Conservation (phyloP, 805 yeast species). For the Yamadazyma olivae region DNA sequence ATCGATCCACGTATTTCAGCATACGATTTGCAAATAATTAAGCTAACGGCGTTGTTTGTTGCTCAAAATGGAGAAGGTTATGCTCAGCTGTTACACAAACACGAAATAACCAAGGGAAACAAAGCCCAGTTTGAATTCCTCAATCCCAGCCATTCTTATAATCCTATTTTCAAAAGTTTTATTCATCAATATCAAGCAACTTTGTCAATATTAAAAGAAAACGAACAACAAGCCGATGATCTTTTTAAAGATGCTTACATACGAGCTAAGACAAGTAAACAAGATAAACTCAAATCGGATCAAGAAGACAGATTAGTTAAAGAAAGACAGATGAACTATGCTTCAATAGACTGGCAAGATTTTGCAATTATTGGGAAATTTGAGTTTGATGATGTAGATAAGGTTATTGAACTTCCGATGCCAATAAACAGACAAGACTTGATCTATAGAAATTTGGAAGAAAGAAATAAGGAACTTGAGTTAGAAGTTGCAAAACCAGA, state of each 20-base stretch:
- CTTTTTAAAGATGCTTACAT: slow-evolving; percentile 46
- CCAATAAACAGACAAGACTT: slow-evolving; percentile 61
- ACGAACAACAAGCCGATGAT: slow-evolving; percentile 16
- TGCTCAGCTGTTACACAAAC: slow-evolving; percentile 25
- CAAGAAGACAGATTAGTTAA: slow-evolving; percentile 31
- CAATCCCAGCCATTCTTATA: slow-evolving; percentile 54
- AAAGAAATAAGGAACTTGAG: slow-evolving; percentile 36
- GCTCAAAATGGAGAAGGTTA: slow-evolving; percentile 57
- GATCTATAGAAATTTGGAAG: slow-evolving; percentile 57
- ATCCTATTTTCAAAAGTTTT: slow-evolving; percentile 47
- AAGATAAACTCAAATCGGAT: slow-evolving; percentile 26
- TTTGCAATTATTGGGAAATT: slow-evolving; percentile 70
- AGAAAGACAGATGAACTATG: slow-evolving; percentile 50
- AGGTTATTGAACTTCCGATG: slow-evolving; percentile 49
- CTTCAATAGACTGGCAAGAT: slow-evolving; percentile 85
- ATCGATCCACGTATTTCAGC: slow-evolving; percentile 45
- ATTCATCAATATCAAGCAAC: slow-evolving; percentile 52
- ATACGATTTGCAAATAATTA: slow-evolving; percentile 65
- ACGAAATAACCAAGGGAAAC: slow-evolving; percentile 35
- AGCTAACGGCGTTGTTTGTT: slow-evolving; percentile 66
- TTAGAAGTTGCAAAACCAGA: slow-evolving; percentile 10
- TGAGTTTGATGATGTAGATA: slow-evolving; percentile 60
- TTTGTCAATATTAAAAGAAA: slow-evolving; percentile 14
- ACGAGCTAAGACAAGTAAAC: slow-evolving; percentile 55
- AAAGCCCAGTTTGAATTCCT: slow-evolving; percentile 68